Evolutionary conservation across 2,329 filamentous ascomycete species (phyloP).

Genomic region (Samsoniella hepiali): DNA sequence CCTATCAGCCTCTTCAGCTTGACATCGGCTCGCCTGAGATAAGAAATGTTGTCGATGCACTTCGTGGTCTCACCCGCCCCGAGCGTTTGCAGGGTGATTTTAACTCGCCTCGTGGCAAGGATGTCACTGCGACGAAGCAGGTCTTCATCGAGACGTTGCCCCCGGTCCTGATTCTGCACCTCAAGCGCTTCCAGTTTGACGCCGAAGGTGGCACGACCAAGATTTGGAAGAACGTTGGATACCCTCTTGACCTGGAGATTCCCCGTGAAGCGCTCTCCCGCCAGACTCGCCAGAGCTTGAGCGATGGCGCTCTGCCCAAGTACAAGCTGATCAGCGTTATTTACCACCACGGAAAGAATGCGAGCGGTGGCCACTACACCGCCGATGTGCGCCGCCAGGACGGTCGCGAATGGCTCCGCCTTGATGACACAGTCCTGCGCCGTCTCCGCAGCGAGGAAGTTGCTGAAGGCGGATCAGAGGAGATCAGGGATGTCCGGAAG

Average conservation of each 20-base stretch:
- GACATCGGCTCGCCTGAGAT: constrained; percentile 88
- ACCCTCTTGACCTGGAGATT: constrained; percentile 90
- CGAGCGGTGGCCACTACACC: constrained; percentile 93
- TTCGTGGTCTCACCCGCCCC: constrained; percentile 77
- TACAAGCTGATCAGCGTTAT: constrained; percentile 88
- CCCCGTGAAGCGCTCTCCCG: constrained; percentile 84
- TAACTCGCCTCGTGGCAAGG: constrained; percentile 71
- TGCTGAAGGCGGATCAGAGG: constrained; percentile 77
- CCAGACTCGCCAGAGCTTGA: constrained; percentile 61
- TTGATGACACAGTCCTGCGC: constrained; percentile 89
- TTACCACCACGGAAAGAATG: constrained; percentile 97
- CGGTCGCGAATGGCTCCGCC: constrained; percentile 89
- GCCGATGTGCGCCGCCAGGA: constrained; percentile 96
- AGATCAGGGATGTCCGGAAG: constrained; percentile 44
- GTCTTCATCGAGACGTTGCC: constrained; percentile 90
- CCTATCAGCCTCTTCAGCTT: constrained; percentile 89
- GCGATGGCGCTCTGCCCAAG: constrained; percentile 68
- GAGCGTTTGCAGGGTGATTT: constrained; percentile 86
- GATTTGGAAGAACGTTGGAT: constrained; percentile 97
- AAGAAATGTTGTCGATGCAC: constrained; percentile 85
- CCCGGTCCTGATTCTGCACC: constrained; percentile 85
- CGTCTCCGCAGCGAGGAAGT: constrained; percentile 86
- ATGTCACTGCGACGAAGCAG: constrained; percentile 82
- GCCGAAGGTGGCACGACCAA: constrained; percentile 85
- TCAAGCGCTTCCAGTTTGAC: constrained; percentile 97